These are phyloP conservation scores for Parmelia sp. DNA, from an alignment of 495 filamentous ascomycete genomes.

Conservation along the genomic window DNA sequence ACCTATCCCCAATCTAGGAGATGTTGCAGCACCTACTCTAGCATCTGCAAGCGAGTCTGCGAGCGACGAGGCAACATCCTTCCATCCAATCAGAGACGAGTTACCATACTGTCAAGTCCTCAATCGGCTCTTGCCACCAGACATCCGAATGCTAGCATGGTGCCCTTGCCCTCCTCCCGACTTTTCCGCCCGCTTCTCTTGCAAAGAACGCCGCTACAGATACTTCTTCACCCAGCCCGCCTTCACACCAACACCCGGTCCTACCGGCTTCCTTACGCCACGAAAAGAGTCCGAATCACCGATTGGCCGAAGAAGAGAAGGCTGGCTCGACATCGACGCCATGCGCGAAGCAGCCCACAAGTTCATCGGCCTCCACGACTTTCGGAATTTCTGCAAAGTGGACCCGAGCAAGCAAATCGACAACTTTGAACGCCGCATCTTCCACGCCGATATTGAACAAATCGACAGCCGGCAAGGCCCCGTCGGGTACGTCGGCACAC, in stretches of 20 bases:
- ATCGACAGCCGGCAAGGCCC: conserved; percentile 43
- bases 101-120: conserved; percentile 72
- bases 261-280: conserved; percentile 28
- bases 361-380: conserved; percentile 82
- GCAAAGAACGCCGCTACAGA: conserved; percentile 77
- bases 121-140: conserved; percentile 79
- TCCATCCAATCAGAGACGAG: conserved; percentile 74
- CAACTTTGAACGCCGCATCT: conserved; percentile 72
- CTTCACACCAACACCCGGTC: conserved; percentile 54
- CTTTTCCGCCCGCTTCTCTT: conserved; percentile 92
- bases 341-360: conserved; percentile 76
- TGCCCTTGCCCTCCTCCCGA: conserved; percentile 68
- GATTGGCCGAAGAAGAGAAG: conserved; percentile 36
- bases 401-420: conserved; percentile 80
- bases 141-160: conserved; percentile 90
- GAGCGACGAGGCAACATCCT: conserved; percentile 38
- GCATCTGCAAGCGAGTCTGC: not conserved
- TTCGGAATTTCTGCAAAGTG: conserved; percentile 93
- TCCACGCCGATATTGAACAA: conserved; percentile 66
- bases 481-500: conserved; percentile 13
- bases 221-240: conserved; percentile 98
- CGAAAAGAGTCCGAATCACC: not conserved
- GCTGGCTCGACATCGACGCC: conserved; percentile 71
- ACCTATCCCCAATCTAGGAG: not conserved
- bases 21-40: not conserved